phyloP scores from a whole-genome alignment of 164 flowering plant genomes.

The Euptelea pleiosperma region DNA sequence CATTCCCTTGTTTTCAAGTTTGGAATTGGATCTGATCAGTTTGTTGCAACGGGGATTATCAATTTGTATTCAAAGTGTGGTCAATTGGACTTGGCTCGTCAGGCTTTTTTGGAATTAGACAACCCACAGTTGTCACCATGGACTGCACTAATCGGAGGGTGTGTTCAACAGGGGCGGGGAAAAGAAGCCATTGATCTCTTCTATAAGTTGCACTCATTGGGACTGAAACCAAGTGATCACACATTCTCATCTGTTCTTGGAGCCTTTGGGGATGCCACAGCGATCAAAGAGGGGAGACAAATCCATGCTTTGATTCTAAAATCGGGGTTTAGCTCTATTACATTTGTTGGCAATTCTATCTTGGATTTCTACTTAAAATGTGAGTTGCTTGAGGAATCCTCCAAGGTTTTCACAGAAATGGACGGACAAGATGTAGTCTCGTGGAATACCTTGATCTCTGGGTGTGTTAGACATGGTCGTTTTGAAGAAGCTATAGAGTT shows the following conservation, averaged over 20 bases:
- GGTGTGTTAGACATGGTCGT: constrained; percentile 23
- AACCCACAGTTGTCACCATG: constrained; percentile 33
- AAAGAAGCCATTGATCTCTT: constrained; percentile 35
- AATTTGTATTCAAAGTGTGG: constrained; percentile 41
- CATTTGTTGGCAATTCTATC: constrained; percentile 34
- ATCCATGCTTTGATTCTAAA: constrained; percentile 31
- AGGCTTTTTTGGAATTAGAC: constrained; percentile 26
- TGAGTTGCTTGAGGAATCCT: constrained; percentile 26
- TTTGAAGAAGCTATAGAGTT: constrained; percentile 23
- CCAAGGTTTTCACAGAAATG: constrained; percentile 30
- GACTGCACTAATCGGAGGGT: constrained; percentile 44
- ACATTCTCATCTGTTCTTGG: constrained; percentile 38
- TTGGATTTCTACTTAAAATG: constrained; percentile 39
- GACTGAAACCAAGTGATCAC: constrained; percentile 33
- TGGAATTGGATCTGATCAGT: constrained; percentile 34
- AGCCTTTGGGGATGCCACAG: constrained; percentile 24
- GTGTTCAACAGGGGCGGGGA: constrained; percentile 27
- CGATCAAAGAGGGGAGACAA: constrained; percentile 34
- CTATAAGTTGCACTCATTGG: constrained; percentile 25
- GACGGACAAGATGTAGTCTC: constrained; percentile 27
- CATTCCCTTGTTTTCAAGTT: constrained; percentile 29
- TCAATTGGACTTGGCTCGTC: constrained; percentile 22
- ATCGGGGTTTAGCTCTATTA: constrained; percentile 18
- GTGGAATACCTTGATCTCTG: constrained; percentile 39
- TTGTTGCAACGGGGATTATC: constrained; percentile 31